Evolutionary conservation across 1,139 yeast genomes (phyloP).

Genomic region (Geotrichum klebahnii): DNA sequence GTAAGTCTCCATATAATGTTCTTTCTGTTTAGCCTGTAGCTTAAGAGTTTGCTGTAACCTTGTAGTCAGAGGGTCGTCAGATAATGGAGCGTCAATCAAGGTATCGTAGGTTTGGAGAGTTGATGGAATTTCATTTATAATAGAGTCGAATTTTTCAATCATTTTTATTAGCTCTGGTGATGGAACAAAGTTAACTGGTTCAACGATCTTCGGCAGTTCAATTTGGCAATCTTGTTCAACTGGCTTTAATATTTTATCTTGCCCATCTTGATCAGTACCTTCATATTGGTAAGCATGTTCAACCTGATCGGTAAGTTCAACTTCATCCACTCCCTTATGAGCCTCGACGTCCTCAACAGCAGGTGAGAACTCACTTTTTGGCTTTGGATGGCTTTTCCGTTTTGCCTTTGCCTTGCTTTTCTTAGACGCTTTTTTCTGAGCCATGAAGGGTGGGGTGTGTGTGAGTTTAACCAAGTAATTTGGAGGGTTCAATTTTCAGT

Average conservation of each 20-base stretch:
- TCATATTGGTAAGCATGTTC: neutral
- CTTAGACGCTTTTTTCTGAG: neutral
- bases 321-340: no score
- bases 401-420: neutral
- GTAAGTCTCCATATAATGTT: no score
- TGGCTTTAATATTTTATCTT: no score
- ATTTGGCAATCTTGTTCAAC: no score
- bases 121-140: neutral
- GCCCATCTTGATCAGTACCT: no score
- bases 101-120: no score
- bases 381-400: neutral
- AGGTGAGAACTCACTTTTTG: no score
- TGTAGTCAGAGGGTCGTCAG: neutral
- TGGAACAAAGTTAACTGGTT: no score
- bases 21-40: no score
- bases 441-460: neutral
- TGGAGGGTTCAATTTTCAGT: neutral
- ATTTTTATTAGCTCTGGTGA: neutral
- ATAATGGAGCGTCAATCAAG: neutral
- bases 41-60: no score
- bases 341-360: no score
- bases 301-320: neutral
- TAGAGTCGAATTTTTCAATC: neutral
- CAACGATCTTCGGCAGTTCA: no score
- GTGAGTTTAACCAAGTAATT: neutral